Conservation (phyloP, 192 early-diverging fungal species). For the Coemansia sp. region DNA sequence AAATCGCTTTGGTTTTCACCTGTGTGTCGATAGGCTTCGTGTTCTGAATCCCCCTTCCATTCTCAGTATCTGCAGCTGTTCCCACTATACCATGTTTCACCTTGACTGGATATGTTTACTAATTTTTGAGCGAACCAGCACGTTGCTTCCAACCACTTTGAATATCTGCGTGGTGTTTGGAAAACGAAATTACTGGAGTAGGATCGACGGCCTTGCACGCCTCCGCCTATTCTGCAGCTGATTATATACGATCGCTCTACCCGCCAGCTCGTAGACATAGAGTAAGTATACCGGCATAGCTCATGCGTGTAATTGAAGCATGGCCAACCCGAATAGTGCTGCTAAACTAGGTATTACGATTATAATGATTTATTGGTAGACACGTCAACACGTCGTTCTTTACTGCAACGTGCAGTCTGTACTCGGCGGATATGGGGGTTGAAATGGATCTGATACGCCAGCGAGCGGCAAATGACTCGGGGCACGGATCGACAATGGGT, state of each 20-base stretch:
- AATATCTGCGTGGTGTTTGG: neutral
- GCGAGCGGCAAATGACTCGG: constrained; percentile 27
- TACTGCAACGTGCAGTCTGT: constrained; percentile 39
- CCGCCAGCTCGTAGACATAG: constrained; percentile 26
- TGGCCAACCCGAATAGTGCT: neutral
- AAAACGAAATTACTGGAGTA: constrained; percentile 16
- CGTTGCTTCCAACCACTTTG: neutral
- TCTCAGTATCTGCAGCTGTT: too few species aligned
- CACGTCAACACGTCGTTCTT: constrained; percentile 38
- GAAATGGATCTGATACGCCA: constrained; percentile 49
- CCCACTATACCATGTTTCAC: too few species aligned
- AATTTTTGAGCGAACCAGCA: neutral
- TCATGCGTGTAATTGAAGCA: constrained; percentile 27
- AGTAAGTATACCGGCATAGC: constrained; percentile 21
- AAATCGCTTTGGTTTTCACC: neutral
- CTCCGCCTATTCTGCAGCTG: constrained; percentile 64
- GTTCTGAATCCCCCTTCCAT: neutral
- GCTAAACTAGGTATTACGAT: neutral
- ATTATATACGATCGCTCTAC: constrained; percentile 53
- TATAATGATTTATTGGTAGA: constrained; percentile 7
- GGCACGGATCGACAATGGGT: constrained; percentile 11
- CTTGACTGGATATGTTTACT: neutral
- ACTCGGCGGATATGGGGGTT: constrained; percentile 30
- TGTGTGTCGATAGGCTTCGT: neutral
- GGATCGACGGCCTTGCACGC: constrained; percentile 62